Conservation (phyloP, 345 rosid genomes). For the Moricandia moricandioides region DNA sequence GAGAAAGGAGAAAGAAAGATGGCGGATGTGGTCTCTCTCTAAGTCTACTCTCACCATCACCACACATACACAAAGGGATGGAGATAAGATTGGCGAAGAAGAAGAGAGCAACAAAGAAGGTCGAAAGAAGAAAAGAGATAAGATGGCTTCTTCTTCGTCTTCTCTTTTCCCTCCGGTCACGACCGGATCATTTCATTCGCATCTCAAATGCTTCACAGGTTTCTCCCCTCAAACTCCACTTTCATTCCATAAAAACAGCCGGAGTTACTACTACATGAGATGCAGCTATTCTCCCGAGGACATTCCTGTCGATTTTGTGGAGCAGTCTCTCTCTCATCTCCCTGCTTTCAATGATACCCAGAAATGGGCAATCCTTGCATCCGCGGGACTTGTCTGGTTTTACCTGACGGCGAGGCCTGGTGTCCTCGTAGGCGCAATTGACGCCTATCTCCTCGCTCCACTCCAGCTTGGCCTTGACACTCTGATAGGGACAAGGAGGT, state of each 20-base stretch:
- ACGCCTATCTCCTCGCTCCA: slow-evolving; percentile 82
- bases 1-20: background rate
- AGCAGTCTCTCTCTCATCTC: slow-evolving; percentile 42
- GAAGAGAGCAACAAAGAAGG: background rate
- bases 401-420: slow-evolving; percentile 94
- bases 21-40: background rate
- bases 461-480: slow-evolving; percentile 67
- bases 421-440: slow-evolving; percentile 85
- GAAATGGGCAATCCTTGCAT: slow-evolving; percentile 57
- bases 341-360: slow-evolving; percentile 51
- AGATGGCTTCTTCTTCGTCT: slow-evolving; percentile 50
- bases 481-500: slow-evolving; percentile 66
- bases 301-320: slow-evolving; percentile 27
- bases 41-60: background rate
- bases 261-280: slow-evolving; percentile 30
- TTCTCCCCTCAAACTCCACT: slow-evolving; percentile 40
- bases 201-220: slow-evolving; percentile 17
- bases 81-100: background rate
- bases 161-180: slow-evolving; percentile 49
- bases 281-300: slow-evolving; percentile 41
- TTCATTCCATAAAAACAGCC: slow-evolving; percentile 11
- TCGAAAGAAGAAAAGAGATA: slow-evolving; percentile 19
- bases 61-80: background rate
- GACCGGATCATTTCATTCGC: slow-evolving; percentile 32
- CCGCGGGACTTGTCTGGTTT: slow-evolving; percentile 66